These are phyloP conservation scores for Eremochloa ophiuroides DNA, from an alignment of 176 grass and related monocot genomes.

Conservation along the genomic window DNA sequence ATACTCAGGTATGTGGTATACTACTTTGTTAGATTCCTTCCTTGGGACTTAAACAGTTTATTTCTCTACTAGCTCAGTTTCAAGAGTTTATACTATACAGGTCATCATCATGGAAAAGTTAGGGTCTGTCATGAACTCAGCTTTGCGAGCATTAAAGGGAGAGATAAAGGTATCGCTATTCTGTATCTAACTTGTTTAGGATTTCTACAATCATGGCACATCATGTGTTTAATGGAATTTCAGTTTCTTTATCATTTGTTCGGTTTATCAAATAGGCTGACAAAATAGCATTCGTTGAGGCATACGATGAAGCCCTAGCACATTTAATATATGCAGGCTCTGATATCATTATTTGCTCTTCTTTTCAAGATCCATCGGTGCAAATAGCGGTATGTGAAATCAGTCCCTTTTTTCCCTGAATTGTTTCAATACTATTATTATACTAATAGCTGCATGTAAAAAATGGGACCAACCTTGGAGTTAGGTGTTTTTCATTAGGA, in stretches of 20 bases:
- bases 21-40: slow-evolving; percentile 1
- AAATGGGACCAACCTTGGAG: not conserved
- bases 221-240: not conserved
- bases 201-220: not conserved
- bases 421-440: not conserved
- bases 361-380: slow-evolving; percentile 38
- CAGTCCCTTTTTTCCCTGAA: not conserved
- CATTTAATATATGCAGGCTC: slow-evolving; percentile 60
- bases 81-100: slow-evolving; percentile 27
- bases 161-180: slow-evolving; percentile 28
- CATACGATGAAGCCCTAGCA: slow-evolving; percentile 41
- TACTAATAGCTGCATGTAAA: not conserved
- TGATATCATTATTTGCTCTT: slow-evolving; percentile 60
- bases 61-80: slow-evolving; percentile 4
- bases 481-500: not conserved
- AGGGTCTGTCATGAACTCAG: slow-evolving; percentile 10
- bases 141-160: slow-evolving; percentile 25
- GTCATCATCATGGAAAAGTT: slow-evolving; percentile 42
- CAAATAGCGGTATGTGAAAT: slow-evolving; percentile 46
- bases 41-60: not conserved
- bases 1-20: slow-evolving; percentile 36
- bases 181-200: slow-evolving; percentile 18
- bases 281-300: slow-evolving; percentile 28
- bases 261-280: slow-evolving; percentile 30
- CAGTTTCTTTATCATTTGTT: slow-evolving; percentile 14